Base-by-base conservation (phyloP, 1,284 basidiomycete species). In the Melampsora americana region DNA sequence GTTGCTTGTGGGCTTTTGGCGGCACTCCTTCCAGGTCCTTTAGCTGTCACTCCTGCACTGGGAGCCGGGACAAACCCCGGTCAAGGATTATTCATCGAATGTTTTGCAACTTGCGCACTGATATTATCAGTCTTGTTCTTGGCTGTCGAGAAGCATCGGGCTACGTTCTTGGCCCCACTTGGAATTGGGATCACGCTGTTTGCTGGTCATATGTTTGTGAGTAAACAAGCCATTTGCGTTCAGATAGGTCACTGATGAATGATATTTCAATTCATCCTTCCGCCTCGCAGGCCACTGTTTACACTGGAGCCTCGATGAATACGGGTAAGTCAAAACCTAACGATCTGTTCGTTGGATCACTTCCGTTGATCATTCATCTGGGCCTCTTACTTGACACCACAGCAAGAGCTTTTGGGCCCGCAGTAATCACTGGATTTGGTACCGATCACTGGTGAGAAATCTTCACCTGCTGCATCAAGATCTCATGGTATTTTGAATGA, bases 131-230 rank as follows among this genome's bases (percentile, higher is more conserved):
- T 76, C 5, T 26, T 76, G 5, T 76, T 76, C 48, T 46, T 76
- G 3, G 74, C 74, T 32, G 67, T 64, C 28, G 74, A 76, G 56
- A 76, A 91, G 83, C 89, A 90, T 80, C 84, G 85, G 30, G 85
- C 86, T 0, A 92, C 90, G 0, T 89, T 89, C 0, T 87, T 91
- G 77, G 90, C 90, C 26, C 90, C 90, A 2, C 83, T 92, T 78
- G 89, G 89, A 4, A 89, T 91, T 72, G 90, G 90, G 9, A 84
- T 89, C 76, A 90, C 88, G 0, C 83, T 90, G 20, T 89, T 90
- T 80, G 86, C 87, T 7, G 86, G 88, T 78, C 88, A 90, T 79
- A 82, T 91, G 84, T 89, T 82, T 78, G 87, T 84, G 20, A 78
- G 67, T 30, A 7, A 20, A 6, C 32, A 35, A 7, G 28, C n/a